Percentiles rank a stretch among this genome's conserved stretches.
phyloP scores from a whole-genome alignment of 139 green algal species.

The Closterium sp. region DNA sequence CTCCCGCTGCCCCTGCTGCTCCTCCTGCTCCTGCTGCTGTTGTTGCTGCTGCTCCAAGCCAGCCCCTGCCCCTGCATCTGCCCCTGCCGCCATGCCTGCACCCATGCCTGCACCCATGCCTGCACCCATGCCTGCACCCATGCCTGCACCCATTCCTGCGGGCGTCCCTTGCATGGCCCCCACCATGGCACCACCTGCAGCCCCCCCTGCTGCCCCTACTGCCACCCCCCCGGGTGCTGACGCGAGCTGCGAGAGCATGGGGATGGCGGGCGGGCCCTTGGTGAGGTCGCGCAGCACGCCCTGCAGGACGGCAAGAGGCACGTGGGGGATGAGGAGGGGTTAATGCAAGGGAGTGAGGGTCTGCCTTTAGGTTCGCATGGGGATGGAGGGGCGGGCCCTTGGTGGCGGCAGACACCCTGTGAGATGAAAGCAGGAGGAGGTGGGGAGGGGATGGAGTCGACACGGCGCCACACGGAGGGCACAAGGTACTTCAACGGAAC shows the following conservation, averaged over 20 bases:
- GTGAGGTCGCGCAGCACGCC: constrained; percentile 25
- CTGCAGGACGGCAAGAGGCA: not conserved
- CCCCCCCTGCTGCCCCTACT: too few relatives aligned
- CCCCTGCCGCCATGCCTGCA: not conserved
- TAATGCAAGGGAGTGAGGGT: not conserved
- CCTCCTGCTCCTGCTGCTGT: not conserved
- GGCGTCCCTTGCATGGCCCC: not conserved
- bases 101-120: not conserved
- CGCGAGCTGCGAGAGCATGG: not conserved
- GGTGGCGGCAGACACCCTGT: not conserved
- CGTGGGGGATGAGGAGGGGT: not conserved
- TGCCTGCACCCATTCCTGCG: not conserved
- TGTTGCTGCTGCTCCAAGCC: too few relatives aligned
- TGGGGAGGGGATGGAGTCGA: too few relatives aligned
- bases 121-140: not conserved
- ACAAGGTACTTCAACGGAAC: too few relatives aligned
- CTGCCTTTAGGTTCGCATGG: not conserved
- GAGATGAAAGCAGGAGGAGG: not conserved
- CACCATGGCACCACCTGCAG: not conserved
- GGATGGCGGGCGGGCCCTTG: not conserved
- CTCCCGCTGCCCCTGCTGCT: not conserved
- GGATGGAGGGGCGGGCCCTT: not conserved
- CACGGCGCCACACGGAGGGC: too few relatives aligned
- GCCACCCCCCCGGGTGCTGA: not conserved
- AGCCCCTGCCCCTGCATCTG: too few relatives aligned